phyloP scores from a whole-genome alignment of 495 filamentous ascomycete species.

The Annulohypoxylon nitens region DNA sequence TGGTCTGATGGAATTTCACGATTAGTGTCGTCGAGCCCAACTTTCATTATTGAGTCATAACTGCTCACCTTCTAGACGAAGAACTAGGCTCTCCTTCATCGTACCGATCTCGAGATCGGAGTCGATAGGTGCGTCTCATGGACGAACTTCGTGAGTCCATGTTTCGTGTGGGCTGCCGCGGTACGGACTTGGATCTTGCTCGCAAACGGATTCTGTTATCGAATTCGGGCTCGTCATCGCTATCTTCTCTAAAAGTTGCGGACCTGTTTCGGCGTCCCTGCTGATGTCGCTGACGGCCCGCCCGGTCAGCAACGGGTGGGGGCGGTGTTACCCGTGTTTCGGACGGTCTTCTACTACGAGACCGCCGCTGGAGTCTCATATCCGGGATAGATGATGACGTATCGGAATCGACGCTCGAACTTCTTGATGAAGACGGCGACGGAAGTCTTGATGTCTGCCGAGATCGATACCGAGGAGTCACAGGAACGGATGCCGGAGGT shows the following conservation, averaged over 20 bases:
- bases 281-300: slow-evolving; percentile 42
- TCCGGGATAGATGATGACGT: slow-evolving; percentile 55
- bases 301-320: slow-evolving; percentile 30
- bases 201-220: slow-evolving; percentile 41
- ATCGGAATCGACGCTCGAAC: slow-evolving; percentile 57
- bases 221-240: slow-evolving; percentile 48
- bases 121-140: slow-evolving; percentile 21
- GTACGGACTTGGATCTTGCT: slow-evolving; percentile 44
- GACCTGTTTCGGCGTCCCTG: slow-evolving; percentile 39
- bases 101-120: slow-evolving; percentile 40
- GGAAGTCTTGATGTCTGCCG: slow-evolving; percentile 57
- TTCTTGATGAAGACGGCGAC: slow-evolving; percentile 53
- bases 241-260: slow-evolving; percentile 41
- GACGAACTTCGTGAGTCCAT: slow-evolving; percentile 47
- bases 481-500: slow-evolving; percentile 56
- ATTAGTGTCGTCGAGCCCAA: slow-evolving; percentile 36
- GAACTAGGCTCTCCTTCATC: slow-evolving; percentile 53
- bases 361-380: slow-evolving; percentile 44
- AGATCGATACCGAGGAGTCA: slow-evolving; percentile 55
- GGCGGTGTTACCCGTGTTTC: slow-evolving; percentile 37
- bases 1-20: slow-evolving; percentile 29
- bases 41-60: neutral
- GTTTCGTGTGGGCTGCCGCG: slow-evolving; percentile 26
- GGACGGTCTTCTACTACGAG: slow-evolving; percentile 39
- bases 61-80: slow-evolving; percentile 56